Conservation (phyloP, 2,329 filamentous ascomycete genomes). For the Emericellopsis cladophorae region DNA sequence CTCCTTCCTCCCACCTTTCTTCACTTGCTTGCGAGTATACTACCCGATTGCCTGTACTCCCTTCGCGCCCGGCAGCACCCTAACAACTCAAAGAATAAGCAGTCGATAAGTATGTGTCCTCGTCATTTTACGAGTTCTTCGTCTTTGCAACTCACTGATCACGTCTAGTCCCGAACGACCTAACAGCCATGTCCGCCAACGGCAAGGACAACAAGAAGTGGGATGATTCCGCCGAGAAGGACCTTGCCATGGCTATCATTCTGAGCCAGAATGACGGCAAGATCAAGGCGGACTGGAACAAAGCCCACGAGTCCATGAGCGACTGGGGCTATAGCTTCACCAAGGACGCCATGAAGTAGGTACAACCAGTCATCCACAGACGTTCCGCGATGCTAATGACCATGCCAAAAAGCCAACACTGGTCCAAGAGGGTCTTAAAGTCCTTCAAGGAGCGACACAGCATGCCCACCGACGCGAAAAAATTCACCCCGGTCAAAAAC, state of each 20-base stretch:
- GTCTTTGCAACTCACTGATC: no score
- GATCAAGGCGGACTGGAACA: slow-evolving; percentile 18
- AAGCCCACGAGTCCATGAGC: slow-evolving; percentile 16
- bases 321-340: slow-evolving; percentile 20
- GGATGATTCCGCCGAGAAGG: slow-evolving; percentile 20
- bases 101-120: no score
- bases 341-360: slow-evolving; percentile 25
- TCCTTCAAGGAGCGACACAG: slow-evolving; percentile 16
- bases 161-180: not conserved
- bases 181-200: slow-evolving; percentile 2
- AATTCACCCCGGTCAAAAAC: not conserved
- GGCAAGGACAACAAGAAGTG: slow-evolving; percentile 19
- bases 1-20: no score
- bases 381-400: not conserved
- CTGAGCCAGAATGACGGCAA: slow-evolving; percentile 12
- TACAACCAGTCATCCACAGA: not conserved
- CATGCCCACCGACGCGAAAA: not conserved
- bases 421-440: slow-evolving; percentile 22
- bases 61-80: no score
- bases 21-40: no score
- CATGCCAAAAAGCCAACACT: slow-evolving; percentile 19
- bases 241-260: slow-evolving; percentile 23
- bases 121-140: no score
- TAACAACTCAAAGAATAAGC: no score
- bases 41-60: no score